A percentile compares a stretch with the other conserved stretches of the same genome.
Evolutionary conservation across 441 rosid species (phyloP).

Genomic region (Pelargonium cotyledonis): DNA sequence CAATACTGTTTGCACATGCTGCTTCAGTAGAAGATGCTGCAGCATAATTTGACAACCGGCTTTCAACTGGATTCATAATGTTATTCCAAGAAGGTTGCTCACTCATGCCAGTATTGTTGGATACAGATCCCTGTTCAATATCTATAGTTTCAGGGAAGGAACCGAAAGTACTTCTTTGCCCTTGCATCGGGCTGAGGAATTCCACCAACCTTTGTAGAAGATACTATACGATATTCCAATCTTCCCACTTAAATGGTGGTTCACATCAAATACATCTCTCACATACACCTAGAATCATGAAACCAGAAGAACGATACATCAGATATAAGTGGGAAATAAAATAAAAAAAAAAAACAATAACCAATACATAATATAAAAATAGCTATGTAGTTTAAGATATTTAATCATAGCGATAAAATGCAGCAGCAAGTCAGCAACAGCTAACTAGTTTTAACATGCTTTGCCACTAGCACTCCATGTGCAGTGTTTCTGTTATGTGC

Average conservation of each 20-base stretch:
- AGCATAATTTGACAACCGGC: conserved; percentile 32
- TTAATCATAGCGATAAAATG: not conserved
- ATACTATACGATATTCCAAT: conserved; percentile 19
- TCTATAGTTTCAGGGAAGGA: conserved; percentile 45
- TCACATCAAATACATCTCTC: conserved; percentile 15
- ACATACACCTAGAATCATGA: conserved; percentile 27
- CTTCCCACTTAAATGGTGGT: conserved; percentile 8
- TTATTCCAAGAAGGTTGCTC: conserved; percentile 35
- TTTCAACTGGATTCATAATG: conserved; percentile 41
- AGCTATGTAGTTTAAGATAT: not conserved
- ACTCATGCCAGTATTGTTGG: conserved; percentile 29
- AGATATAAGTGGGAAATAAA: conserved; percentile 17
- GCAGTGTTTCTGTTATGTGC: not conserved
- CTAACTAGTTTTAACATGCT: not conserved
- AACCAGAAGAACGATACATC: conserved; percentile 16
- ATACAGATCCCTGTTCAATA: conserved; percentile 41
- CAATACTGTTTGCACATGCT: conserved; percentile 28
- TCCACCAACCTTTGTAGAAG: conserved; percentile 22
- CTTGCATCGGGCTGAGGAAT: conserved; percentile 47
- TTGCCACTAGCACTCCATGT: not conserved
- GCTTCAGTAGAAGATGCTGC: conserved; percentile 37
- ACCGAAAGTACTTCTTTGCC: conserved; percentile 40
- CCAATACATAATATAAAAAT: not conserved
- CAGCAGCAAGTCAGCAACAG: not conserved
- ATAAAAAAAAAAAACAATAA: conserved; percentile 8